Percentiles rank a stretch among this genome's conserved stretches.
Conservation (phyloP, 202 grass and related monocot genomes). For the Saccharum hybrid region DNA sequence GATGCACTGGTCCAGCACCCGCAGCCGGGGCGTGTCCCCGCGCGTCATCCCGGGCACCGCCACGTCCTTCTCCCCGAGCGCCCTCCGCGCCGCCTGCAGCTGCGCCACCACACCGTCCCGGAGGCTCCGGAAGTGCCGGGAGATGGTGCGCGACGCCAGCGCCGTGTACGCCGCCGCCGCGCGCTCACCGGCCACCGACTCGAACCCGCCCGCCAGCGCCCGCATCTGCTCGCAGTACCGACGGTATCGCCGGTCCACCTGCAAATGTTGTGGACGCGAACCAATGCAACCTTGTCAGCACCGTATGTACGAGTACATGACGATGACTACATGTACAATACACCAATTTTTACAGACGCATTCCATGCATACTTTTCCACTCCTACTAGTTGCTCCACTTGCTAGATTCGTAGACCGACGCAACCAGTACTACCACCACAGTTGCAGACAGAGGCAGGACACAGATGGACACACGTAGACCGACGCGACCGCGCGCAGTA, state of each 20-base stretch:
- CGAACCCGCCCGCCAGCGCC: constrained; percentile 60
- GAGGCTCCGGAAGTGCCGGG: constrained; percentile 74
- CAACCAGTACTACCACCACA: neutral
- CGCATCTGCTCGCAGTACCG: constrained; percentile 86
- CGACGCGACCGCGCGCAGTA: neutral
- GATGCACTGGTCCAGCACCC: constrained; percentile 86
- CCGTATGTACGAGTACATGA: too few relatives aligned
- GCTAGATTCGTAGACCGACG: neutral
- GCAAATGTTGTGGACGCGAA: neutral
- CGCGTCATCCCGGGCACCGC: constrained; percentile 49
- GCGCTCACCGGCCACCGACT: constrained; percentile 69
- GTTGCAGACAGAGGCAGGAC: neutral
- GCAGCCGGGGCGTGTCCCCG: constrained; percentile 77
- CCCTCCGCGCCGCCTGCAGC: constrained; percentile 58
- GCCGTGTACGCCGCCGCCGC: constrained; percentile 67
- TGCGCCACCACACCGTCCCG: constrained; percentile 76
- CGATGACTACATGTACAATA: too few relatives aligned
- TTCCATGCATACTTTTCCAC: neutral
- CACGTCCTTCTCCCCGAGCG: constrained; percentile 76
- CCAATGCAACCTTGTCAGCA: too few relatives aligned
- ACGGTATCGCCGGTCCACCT: constrained; percentile 86
- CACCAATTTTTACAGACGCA: neutral
- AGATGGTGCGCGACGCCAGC: constrained; percentile 76
- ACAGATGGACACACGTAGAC: neutral
- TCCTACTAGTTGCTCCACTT: neutral